phyloP scores from a whole-genome alignment of 2,329 filamentous ascomycete genomes.

The Aspergillus fischeri region DNA sequence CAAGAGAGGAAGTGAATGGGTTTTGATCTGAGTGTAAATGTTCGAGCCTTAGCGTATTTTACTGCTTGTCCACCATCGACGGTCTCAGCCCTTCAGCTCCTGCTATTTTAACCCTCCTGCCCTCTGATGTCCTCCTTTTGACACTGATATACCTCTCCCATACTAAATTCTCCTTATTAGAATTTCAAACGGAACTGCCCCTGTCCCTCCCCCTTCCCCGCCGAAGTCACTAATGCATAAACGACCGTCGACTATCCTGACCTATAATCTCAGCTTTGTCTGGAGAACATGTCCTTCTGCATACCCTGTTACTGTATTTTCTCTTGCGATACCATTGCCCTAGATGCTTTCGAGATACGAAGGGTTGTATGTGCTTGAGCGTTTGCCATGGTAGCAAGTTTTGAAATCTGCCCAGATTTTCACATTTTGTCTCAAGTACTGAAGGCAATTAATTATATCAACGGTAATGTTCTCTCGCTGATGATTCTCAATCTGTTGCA shows the following conservation, averaged over 20 bases:
- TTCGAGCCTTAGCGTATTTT: not conserved
- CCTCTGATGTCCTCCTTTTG: not conserved
- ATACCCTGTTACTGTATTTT: not conserved
- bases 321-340: not conserved
- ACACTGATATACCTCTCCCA: not conserved
- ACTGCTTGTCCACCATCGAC: not conserved
- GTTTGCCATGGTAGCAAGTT: not conserved
- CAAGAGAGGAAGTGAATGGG: slow-evolving; percentile 95
- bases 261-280: not conserved
- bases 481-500: not conserved
- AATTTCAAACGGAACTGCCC: not conserved
- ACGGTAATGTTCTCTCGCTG: not conserved
- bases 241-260: not conserved
- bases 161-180: not conserved
- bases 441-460: not conserved
- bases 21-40: slow-evolving; percentile 49
- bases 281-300: not conserved
- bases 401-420: not conserved
- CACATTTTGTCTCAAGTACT: not conserved
- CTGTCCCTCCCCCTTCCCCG: too few species aligned
- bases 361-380: not conserved
- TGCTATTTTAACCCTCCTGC: not conserved
- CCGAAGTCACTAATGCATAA: not conserved
- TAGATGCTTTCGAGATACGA: not conserved
- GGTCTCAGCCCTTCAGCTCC: not conserved